Evolutionary conservation across 1,284 basidiomycete genomes (phyloP).

Genomic region (Apiotrichum laibachii): DNA sequence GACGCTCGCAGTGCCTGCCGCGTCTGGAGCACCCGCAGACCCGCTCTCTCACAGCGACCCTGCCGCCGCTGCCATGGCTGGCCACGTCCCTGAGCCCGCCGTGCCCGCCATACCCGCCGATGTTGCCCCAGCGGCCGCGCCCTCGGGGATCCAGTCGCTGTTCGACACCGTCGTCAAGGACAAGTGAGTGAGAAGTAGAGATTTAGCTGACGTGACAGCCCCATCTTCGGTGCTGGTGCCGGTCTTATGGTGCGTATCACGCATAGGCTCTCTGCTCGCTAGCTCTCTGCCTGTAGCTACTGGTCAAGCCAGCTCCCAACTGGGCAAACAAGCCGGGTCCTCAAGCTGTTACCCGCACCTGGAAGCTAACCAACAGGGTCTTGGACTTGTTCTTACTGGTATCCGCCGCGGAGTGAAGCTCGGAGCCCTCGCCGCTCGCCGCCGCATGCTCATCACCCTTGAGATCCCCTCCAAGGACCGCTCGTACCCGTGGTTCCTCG

Average conservation of each 20-base stretch:
- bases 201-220: slow-evolving; percentile 56
- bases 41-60: not conserved
- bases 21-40: not conserved
- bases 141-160: slow-evolving; percentile 10
- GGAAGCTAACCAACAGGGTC: slow-evolving; percentile 59
- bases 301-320: too few relatives aligned
- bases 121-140: not conserved
- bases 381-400: slow-evolving; percentile 75
- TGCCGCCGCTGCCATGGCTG: slow-evolving; percentile 3
- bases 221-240: slow-evolving; percentile 93
- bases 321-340: too few relatives aligned
- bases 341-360: too few relatives aligned
- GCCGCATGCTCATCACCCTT: slow-evolving; percentile 87
- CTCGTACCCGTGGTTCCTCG: slow-evolving; percentile 93
- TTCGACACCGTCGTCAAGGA: slow-evolving; percentile 39
- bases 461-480: slow-evolving; percentile 96
- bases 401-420: slow-evolving; percentile 70
- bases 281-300: not conserved
- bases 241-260: slow-evolving; percentile 75
- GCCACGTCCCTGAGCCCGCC: slow-evolving; percentile 3
- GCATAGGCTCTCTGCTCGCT: too few relatives aligned
- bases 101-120: not conserved
- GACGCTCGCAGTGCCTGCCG: not conserved
- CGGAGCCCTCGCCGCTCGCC: slow-evolving; percentile 71
- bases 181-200: slow-evolving; percentile 30